Evolutionary conservation across 192 early-diverging fungal species (phyloP), one percentile per base, ranked within the genome.

Genomic region (Dissophora ornata): DNA sequence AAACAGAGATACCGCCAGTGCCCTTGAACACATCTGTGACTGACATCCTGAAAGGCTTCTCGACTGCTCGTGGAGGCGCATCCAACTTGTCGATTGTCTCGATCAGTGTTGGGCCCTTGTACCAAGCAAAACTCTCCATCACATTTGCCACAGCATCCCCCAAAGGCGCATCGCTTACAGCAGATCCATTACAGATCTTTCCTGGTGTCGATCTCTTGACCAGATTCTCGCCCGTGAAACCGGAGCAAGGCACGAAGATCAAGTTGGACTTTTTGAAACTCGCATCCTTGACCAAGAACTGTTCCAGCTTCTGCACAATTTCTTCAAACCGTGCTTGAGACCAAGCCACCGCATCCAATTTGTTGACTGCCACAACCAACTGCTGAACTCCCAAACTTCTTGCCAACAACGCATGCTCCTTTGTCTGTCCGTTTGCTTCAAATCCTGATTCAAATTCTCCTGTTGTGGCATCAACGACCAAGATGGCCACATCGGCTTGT

Each of bases 371-470:
- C 5, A 99, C 90, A 32, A 98, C 86, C 19, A 99, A 66, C 69
- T 98, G 97, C 11, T 86, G 85, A 12, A 99, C 95, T 4, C 98
- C 98, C 41, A 99, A 81, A 83, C 91, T 92, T 51, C 96, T 81
- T n/a, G 96, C 86, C 19, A 99, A 79, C 12, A 98, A 69, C 0
- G 96, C 93, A 62, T 99, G 98, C 79, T 99, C 98, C 49, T 95
- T 91, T 16, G 97, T 98, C 82, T 98, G 97, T 18, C 98, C 98
- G 66, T 93, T 90, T 33, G 85, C 84, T 38, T 96, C 92, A 82
- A 99, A 98, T 13, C 98, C 98, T 6, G 94, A 84, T 73, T 99
- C 98, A 74, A 99, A 98, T 55, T 92, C 96, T 33, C 96, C 96
- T 0, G 83, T 86, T 0, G 90, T 87, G 4, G 92, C 88, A 71